Evolutionary conservation across 768 basidiomycete species (phyloP), one percentile per base, ranked within the genome.

Genomic region (Hygrophorus russula): DNA sequence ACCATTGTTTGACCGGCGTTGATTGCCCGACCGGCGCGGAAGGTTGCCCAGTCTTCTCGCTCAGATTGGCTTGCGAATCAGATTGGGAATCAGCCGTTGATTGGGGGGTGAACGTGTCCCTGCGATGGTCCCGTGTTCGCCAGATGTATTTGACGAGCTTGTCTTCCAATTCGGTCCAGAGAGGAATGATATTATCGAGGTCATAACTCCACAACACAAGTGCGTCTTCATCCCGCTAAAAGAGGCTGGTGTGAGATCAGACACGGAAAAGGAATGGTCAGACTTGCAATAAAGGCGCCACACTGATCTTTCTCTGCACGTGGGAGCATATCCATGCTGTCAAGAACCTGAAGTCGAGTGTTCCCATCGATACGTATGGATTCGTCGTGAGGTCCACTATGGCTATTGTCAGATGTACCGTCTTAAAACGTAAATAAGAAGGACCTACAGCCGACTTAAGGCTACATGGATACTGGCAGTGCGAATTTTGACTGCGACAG

Each of bases 251-350:
- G 31, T 29, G 36, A 40, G 37, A 17, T 12, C 31, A 15, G 8
- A n/a, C 9, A 34, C 27, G 36, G 39, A 11, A 9, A 17, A 33
- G 24, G 7, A 24, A 24, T 15, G 29, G 29, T 41, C 44, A 40
- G 38, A 69, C 74, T 55, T 58, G 82, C 85, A 42, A 90, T 71
- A 57, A 93, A 93, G 9, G 90, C 90, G 14, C 80, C 90, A 39
- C 83, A 89, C 53, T 92, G 89, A 56, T 92, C 89, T 65, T 91
- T 92, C 56, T 92, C 85, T 5, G 88, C 88, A 32, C 73, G 71
- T 4, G 81, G 75, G 34, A 93, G 65, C 45, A 74, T 69, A 41
- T 56, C 54, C 51, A 92, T 76, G 12, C 74, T 75, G 46, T 86
- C 81, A 18, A 93, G 59, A 44, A 93, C 78, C 60, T 93, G 90